These are phyloP conservation scores for Leccinum subrobustum DNA, from an alignment of 1,284 basidiomycete genomes.

Conservation along the genomic window DNA sequence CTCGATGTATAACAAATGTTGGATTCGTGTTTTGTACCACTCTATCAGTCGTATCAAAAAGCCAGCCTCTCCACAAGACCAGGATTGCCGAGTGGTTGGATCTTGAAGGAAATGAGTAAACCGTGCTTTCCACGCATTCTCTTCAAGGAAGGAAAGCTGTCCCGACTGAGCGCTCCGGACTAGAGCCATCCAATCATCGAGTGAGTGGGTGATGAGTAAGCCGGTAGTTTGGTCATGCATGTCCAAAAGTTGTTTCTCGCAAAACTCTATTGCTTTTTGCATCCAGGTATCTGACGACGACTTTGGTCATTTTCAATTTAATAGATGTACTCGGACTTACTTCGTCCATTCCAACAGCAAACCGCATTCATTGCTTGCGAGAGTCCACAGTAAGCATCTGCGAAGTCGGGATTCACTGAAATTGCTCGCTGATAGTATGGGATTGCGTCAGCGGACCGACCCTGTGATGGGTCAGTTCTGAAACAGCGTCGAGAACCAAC, in stretches of 20 bases:
- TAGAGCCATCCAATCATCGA: conserved; percentile 47
- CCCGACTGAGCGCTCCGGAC: conserved; percentile 36
- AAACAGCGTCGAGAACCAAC: background rate
- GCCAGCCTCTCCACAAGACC: conserved; percentile 45
- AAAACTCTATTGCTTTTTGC: conserved; percentile 44
- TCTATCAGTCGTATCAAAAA: conserved; percentile 56
- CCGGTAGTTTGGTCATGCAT: conserved; percentile 41
- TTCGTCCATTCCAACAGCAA: conserved; percentile 56
- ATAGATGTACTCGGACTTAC: conserved; percentile 23
- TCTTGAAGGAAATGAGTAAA: conserved; percentile 39
- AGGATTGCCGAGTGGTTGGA: conserved; percentile 26
- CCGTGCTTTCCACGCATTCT: conserved; percentile 38
- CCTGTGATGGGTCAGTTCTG: conserved; percentile 31
- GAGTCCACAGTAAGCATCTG: conserved; percentile 59
- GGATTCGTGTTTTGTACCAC: conserved; percentile 47
- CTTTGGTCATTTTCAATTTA: conserved; percentile 22
- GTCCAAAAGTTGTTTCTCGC: conserved; percentile 47
- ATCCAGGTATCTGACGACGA: conserved; percentile 41
- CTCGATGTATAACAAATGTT: conserved; percentile 52
- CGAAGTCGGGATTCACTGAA: conserved; percentile 49
- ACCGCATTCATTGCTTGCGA: conserved; percentile 52
- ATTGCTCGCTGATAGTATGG: conserved; percentile 55
- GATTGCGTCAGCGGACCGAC: conserved; percentile 51
- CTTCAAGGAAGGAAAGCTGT: conserved; percentile 30
- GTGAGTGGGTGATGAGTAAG: conserved; percentile 35